Evolutionary conservation across 495 filamentous ascomycete genomes (phyloP), one percentile per base, ranked within the genome.

Genomic region (Cenococcum geophilum): DNA sequence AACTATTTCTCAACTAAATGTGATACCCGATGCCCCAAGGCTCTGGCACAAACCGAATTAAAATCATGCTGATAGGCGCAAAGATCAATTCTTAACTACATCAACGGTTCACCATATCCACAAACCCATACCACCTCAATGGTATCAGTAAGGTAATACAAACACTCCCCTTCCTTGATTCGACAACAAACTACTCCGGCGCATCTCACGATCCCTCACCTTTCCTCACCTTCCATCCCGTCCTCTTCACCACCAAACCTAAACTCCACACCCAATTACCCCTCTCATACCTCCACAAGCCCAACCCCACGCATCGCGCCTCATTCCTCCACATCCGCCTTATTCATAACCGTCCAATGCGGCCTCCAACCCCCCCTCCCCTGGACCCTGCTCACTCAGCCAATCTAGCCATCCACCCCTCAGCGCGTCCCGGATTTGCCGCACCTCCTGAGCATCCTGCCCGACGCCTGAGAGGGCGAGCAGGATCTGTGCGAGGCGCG

Each of bases 261-360:
- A 34, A 48, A 60, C 25, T 62, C 51, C 55, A 63, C 22, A 42
- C 37, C 64, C 60, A 66, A 27, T 60, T 32, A n/a, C 60, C 65
- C 5, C 65, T 61, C 59, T 37, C 11, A 20, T 8, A 60, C 55
- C 18, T 60, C 21, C 1, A 20, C 32, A 32, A 2, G 27, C 27
- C 27, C 6, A 32, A 32, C 27, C 27, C 27, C 27, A 32, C 27
- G 3, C 27, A 2, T 6, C 49, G 12, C 10, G 62, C 60, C 59
- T 48, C n/a, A n/a, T n/a, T n/a, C 45, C 36, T 51, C 60, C 3
- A 57, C 35, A 21, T 60, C 32, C 6, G 55, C 66, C 34, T 65
- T 65, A 35, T 64, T 62, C 66, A 64, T 64, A 1, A 62, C 59
- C 40, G 58, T 65, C 61, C 59, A 68, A 58, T 62, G 66, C 21